These are phyloP conservation scores for Onygena corvina DNA, from an alignment of 2,329 filamentous ascomycete species.

Conservation along the genomic window DNA sequence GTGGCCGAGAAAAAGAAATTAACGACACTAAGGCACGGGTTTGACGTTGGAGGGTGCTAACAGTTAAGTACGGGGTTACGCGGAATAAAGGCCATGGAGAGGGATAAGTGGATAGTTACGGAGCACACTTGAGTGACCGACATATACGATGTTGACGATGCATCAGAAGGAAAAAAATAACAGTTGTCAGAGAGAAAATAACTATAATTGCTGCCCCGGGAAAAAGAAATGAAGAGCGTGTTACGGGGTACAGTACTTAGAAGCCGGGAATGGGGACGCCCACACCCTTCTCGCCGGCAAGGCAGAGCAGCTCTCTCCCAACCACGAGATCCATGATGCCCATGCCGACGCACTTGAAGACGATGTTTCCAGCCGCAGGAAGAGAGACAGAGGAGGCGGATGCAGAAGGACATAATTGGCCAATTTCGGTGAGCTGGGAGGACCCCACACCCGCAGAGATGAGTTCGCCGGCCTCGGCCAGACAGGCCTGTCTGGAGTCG, in stretches of 20 bases:
- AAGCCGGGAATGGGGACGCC: slow-evolving; percentile 31
- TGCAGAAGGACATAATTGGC: slow-evolving; percentile 24
- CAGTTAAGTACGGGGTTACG: too few relatives aligned
- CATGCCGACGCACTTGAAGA: slow-evolving; percentile 43
- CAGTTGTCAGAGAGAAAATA: too few relatives aligned
- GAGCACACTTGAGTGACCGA: too few relatives aligned
- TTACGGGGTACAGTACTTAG: slow-evolving; percentile 15
- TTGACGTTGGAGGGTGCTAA: too few relatives aligned
- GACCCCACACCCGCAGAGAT: slow-evolving; percentile 30
- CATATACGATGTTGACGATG: slow-evolving; percentile 2
- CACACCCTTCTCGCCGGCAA: slow-evolving; percentile 25
- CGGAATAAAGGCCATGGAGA: not conserved
- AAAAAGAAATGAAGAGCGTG: not conserved
- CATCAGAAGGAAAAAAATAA: too few relatives aligned
- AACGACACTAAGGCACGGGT: too few relatives aligned
- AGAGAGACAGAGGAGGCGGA: not conserved
- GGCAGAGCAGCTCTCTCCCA: slow-evolving; percentile 30
- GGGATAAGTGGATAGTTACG: too few relatives aligned
- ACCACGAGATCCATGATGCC: slow-evolving; percentile 41
- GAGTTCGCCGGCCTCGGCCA: slow-evolving; percentile 38
- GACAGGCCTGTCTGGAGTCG: slow-evolving; percentile 41
- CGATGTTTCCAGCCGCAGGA: slow-evolving; percentile 17
- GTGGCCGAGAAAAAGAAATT: not conserved
- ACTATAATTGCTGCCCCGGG: too few relatives aligned
- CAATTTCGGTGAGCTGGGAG: slow-evolving; percentile 34